Percentiles rank a stretch among this genome's conserved stretches.
These are phyloP conservation scores for Salvia splendens DNA, from an alignment of 257 asterid species.

Conservation along the genomic window DNA sequence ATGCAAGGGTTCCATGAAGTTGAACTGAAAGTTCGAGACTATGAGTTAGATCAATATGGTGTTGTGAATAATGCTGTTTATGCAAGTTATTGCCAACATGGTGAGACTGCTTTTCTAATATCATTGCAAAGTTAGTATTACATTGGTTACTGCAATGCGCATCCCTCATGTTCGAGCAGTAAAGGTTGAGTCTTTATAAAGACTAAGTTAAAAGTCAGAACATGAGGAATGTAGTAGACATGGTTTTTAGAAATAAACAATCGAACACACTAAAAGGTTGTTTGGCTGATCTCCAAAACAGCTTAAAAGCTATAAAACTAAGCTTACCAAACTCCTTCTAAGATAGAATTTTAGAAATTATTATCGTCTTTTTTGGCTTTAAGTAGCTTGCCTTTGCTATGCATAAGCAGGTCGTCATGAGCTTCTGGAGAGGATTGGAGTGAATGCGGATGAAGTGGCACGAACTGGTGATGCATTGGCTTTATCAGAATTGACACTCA, in stretches of 20 bases:
- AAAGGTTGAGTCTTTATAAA: neutral
- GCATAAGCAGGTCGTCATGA: slow-evolving; percentile 82
- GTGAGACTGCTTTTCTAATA: slow-evolving; percentile 45
- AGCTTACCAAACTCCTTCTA: no score
- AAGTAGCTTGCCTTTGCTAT: slow-evolving; percentile 2
- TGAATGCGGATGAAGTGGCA: slow-evolving; percentile 79
- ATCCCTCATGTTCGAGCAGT: neutral
- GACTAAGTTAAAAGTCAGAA: no score
- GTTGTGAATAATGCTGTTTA: slow-evolving; percentile 88
- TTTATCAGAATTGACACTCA: slow-evolving; percentile 69
- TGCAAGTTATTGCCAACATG: slow-evolving; percentile 91
- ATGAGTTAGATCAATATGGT: slow-evolving; percentile 91
- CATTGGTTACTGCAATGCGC: neutral
- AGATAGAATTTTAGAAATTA: neutral
- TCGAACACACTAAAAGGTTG: neutral
- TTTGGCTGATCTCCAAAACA: no score
- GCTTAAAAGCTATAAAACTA: no score
- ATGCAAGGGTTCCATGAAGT: slow-evolving; percentile 67
- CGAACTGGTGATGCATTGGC: slow-evolving; percentile 78
- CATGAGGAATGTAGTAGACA: no score
- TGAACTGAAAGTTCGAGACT: slow-evolving; percentile 86
- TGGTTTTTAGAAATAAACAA: neutral
- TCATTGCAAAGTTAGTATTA: neutral
- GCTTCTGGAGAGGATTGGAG: slow-evolving; percentile 68
- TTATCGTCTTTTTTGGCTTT: slow-evolving; percentile 1